Evolutionary conservation across 2,329 filamentous ascomycete species (phyloP), one percentile per base, ranked within the genome.

Genomic region (Xylaria digitata): DNA sequence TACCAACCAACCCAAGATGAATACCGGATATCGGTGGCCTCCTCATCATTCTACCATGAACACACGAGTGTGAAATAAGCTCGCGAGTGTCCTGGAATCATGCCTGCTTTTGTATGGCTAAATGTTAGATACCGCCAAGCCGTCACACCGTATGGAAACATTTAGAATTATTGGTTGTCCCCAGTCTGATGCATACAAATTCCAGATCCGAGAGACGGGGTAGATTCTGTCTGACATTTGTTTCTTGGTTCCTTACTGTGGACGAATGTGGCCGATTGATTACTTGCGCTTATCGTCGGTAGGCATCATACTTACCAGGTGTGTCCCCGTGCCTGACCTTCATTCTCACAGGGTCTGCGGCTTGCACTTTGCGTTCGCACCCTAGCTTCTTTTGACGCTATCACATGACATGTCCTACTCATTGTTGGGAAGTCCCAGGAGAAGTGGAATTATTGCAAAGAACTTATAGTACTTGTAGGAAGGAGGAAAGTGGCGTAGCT

Each of bases 251-350:
- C 17, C 34, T 53, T 17, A 19, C 37, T 13, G 23, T 32, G 21
- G 17, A 56, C 40, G 45, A 48, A 40, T 11, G 45, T 49, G 45
- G 15, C 56, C 45, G 4, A 40, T 11, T 17, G 34, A 17, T 13
- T 23, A 46, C 26, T 13, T n/a, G n/a, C 61, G 45, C 61, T 63
- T 57, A 63, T 50, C 1, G 15, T 57, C 34, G 53, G 61, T 30
- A 42, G 32, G 48, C 11, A 21, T 32, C n/a, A 21, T 52, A 32
- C 21, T n/a, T 46, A 57, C n/a, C 21, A 45, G 42, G 23, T 19
- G 32, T 13, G 37, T 15, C 13, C 11, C 13, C 37, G 11, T 40
- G 11, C 13, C 13, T 3, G 37, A 11, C 13, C 37, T 40, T 40
- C 37, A 40, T 40, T 15, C 37, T 15, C 9, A 13, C 13, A 40